These are phyloP conservation scores for Saccharomyces hybrid DNA, from an alignment of 1,139 yeast genomes.

Conservation along the genomic window DNA sequence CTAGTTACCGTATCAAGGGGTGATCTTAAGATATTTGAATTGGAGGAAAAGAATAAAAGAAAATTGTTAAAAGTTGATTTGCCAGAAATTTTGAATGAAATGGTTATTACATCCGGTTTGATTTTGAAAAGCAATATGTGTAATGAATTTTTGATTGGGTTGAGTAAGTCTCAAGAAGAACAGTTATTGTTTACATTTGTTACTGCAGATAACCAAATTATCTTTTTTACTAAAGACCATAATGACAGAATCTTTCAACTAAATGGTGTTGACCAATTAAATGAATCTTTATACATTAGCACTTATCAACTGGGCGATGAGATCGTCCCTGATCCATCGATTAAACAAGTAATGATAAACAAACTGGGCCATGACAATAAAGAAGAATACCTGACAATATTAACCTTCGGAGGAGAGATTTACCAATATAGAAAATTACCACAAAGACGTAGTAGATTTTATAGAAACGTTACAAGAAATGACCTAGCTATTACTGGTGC, in stretches of 20 bases:
- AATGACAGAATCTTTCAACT: constrained; percentile 60
- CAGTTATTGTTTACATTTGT: constrained; percentile 55
- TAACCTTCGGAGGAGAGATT: constrained; percentile 77
- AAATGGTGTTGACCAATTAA: constrained; percentile 49
- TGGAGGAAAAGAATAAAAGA: constrained; percentile 33
- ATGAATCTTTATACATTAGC: constrained; percentile 45
- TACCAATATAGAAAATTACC: constrained; percentile 53
- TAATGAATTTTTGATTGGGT: constrained; percentile 26
- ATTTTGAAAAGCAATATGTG: constrained; percentile 41
- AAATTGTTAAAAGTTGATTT: constrained; percentile 31
- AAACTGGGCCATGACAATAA: constrained; percentile 52
- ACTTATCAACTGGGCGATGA: constrained; percentile 52
- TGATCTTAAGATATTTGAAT: constrained; percentile 42
- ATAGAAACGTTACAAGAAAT: constrained; percentile 42
- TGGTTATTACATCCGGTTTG: constrained; percentile 64
- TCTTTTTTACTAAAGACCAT: constrained; percentile 57
- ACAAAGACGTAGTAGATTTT: constrained; percentile 38
- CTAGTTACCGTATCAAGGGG: constrained; percentile 53
- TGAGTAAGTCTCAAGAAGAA: constrained; percentile 29
- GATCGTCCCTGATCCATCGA: constrained; percentile 61
- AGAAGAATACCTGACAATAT: constrained; percentile 51
- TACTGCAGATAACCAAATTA: constrained; percentile 68
- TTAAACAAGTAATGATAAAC: constrained; percentile 61
- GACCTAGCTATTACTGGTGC: constrained; percentile 55
- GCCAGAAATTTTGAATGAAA: constrained; percentile 48